phyloP scores from a whole-genome alignment of 1,139 yeast species.

The Zygosaccharomyces sapae region DNA sequence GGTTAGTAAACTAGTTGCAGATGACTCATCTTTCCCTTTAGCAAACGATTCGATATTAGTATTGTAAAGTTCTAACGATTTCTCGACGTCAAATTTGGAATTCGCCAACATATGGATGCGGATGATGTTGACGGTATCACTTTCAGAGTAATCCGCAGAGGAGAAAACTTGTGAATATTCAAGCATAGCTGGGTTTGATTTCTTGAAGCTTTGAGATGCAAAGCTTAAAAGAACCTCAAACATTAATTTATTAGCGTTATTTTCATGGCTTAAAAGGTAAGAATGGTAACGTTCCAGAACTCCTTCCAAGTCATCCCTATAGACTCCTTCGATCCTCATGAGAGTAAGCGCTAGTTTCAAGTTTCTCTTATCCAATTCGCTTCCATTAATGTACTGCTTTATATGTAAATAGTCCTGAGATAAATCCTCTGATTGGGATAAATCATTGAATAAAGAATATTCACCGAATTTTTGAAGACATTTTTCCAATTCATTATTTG shows the following conservation, averaged over 20 bases:
- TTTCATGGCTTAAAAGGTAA: conserved; percentile 42
- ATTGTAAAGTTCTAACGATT: conserved; percentile 51
- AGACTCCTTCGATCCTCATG: conserved; percentile 42
- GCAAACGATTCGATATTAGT: conserved; percentile 40
- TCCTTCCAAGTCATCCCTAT: conserved; percentile 38
- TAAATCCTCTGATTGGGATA: conserved; percentile 5
- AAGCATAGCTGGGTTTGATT: conserved; percentile 37
- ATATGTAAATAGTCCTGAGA: conserved; percentile 14
- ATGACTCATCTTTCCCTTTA: conserved; percentile 37
- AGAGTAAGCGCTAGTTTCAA: conserved; percentile 19
- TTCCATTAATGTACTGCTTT: conserved; percentile 13
- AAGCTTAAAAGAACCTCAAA: conserved; percentile 39
- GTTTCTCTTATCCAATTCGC: conserved; percentile 14
- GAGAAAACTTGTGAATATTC: conserved; percentile 47
- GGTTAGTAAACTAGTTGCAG: conserved; percentile 48
- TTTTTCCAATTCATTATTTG: conserved; percentile 3
- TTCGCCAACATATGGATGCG: conserved; percentile 48
- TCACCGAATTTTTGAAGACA: neutral
- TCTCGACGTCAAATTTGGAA: conserved; percentile 44
- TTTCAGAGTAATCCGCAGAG: conserved; percentile 39
- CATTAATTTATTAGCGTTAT: conserved; percentile 38
- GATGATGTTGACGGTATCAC: conserved; percentile 35
- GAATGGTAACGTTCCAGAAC: conserved; percentile 47
- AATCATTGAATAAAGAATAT: neutral
- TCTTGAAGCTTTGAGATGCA: conserved; percentile 43